phyloP scores from a whole-genome alignment of 805 yeast species.

The Ogataea methylovora region DNA sequence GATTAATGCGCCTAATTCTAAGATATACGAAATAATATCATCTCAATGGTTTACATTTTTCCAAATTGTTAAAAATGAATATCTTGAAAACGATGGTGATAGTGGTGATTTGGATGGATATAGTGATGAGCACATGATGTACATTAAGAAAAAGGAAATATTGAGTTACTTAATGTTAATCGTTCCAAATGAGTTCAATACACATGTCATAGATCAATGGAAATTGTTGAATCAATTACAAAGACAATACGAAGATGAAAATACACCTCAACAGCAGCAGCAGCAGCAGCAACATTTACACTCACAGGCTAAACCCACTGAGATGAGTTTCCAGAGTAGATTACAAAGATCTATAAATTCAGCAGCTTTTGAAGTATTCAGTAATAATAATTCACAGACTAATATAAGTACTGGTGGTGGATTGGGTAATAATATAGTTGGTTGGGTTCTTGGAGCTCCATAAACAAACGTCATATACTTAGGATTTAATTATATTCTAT shows the following conservation, averaged over 20 bases:
- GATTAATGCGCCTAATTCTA: constrained; percentile 5
- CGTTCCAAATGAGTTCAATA: constrained; percentile 49
- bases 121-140: constrained; percentile 1
- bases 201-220: constrained; percentile 59
- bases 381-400: not conserved
- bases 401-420: constrained; percentile 14
- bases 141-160: constrained; percentile 40
- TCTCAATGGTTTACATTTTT: constrained; percentile 64
- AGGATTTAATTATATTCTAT: too few relatives aligned
- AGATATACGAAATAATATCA: constrained; percentile 7
- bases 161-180: constrained; percentile 43
- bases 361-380: constrained; percentile 17
- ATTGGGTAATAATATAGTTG: constrained; percentile 25
- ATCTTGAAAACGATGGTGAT: constrained; percentile 19
- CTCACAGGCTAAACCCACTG: not conserved
- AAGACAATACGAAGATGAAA: constrained; percentile 19
- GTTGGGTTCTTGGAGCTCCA: constrained; percentile 29
- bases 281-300: not conserved
- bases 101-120: constrained; percentile 4
- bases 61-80: constrained; percentile 55
- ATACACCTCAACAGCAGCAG: not conserved
- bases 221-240: constrained; percentile 30
- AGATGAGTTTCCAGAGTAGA: constrained; percentile 15
- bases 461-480: too few relatives aligned
- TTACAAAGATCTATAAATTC: constrained; percentile 20